Percentiles rank a stretch among this genome's conserved stretches.
Conservation (phyloP, 306 rosid genomes). For the Pueraria montana region DNA sequence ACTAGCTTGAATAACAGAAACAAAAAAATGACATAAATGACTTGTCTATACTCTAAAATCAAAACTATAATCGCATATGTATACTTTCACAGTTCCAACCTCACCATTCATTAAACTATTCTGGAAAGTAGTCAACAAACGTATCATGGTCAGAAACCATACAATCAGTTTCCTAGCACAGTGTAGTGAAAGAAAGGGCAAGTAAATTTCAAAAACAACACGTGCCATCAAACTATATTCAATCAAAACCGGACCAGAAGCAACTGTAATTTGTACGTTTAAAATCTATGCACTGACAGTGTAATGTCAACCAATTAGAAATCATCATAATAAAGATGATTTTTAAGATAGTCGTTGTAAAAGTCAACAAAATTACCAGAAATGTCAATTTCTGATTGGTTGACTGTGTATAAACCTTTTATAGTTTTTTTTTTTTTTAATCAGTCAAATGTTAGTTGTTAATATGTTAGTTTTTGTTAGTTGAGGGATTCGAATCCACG, state of each 20-base stretch:
- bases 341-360: background rate
- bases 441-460: no score
- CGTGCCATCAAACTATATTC: slow-evolving; percentile 25
- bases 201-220: slow-evolving; percentile 30
- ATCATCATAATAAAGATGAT: background rate
- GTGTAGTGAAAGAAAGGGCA: slow-evolving; percentile 5
- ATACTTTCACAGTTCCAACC: slow-evolving; percentile 1
- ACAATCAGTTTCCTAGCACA: background rate
- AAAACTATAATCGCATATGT: background rate
- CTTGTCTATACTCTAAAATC: background rate
- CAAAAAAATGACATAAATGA: slow-evolving; percentile 27
- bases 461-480: no score
- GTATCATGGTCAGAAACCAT: slow-evolving; percentile 30
- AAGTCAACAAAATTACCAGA: background rate
- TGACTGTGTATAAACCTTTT: background rate
- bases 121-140: slow-evolving; percentile 26
- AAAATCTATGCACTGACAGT: background rate
- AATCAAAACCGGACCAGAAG: slow-evolving; percentile 13
- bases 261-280: background rate
- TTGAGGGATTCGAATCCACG: no score
- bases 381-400: background rate
- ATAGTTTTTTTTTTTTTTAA: no score
- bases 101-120: background rate
- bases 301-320: background rate
- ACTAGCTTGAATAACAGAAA: slow-evolving; percentile 10